Evolutionary conservation across 2,329 filamentous ascomycete species (phyloP), one percentile per base, ranked within the genome.

Genomic region (Didymellaceae sp.): DNA sequence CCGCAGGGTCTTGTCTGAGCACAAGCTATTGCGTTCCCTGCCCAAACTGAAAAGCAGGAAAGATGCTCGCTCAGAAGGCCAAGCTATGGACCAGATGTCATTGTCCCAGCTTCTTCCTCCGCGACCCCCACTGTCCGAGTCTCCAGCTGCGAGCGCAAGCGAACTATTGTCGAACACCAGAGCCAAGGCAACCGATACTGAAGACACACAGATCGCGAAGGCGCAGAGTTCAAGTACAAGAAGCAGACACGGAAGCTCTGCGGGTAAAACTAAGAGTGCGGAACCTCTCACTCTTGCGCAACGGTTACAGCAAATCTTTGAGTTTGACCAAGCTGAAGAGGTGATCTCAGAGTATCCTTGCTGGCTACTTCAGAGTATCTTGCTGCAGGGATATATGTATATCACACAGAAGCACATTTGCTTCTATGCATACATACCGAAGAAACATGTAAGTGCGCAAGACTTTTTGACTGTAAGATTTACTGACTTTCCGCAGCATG

Each of bases 381-480:
- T 97, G 22, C 81, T 97, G 7, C 91, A 97, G 69, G 94, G 94
- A 5, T 97, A 94, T 71, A 87, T 99, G 82, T 97, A 97, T 75
- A 90, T 99, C 66, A 97, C 94, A 0, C 81, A 88, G 54, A 89
- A 87, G 62, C 94, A 99, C 70, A 89, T 97, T 54, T 97, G 92
- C 75, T 99, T 97, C 72, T 97, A 97, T 70, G 91, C 94, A 30
- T 97, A 97, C 70, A 82, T 97, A n/a, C 91, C 91, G 6, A 95
- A 92, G 78, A 96, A 94, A 80, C 85, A 88, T 42, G 88, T 89
- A 79, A 74, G 86, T n/a, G n/a, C n/a, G 24, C 14, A 20, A 22
- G 17, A 3, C 5, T 2, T 7, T 20, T 10, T 10, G 8, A 9
- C 11, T n/a, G n/a, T n/a, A 41, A n/a, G 11, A 13, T 25, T 1